Base-by-base conservation (phyloP, 169 alveolate genomes). In the Perkinsus marinus region DNA sequence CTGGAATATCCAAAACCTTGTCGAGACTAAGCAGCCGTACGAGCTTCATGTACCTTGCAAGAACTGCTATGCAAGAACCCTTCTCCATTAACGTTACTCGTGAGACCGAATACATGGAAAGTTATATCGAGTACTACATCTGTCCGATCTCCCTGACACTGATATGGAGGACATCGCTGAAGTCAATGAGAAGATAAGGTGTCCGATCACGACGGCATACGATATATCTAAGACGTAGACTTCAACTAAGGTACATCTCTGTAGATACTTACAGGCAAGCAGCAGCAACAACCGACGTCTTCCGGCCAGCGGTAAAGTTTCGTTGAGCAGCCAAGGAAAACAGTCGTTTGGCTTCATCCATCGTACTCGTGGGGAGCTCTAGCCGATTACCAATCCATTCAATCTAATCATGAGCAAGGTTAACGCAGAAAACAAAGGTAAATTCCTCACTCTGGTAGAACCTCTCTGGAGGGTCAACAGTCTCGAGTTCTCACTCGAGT, bases 261-360 rank as follows among this genome's bases (percentile, higher is more conserved):
- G 79, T 57, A 16, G 26, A 6, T 2, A 19, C 79, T 57, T 16
- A 57, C 26, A 98, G 95, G 92, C 99, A 97, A 34, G 99, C 98
- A 16, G 99, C 97, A 38, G 99, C 99, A 6, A 98, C 99, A 90
- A 96, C 97, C 91, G 94, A 94, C 57, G 97, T 97, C 89, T 97
- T 97, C 91, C 99, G 94, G 0, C 99, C 99, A 95, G 97, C 95
- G 16, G 99, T 97, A 90, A 98, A 98, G 92, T 97, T 97, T 57
- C 98, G 95, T 92, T 98, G 99, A 17, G 96, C 96, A 9, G 99
- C 99, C 96, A 98, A 95, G 39, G 96, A 93, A 93, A 96, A 98
- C 39, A 97, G 95, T 69, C 99, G 95, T 46, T 97, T 95, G 0
- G 99, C 99, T 38, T 98, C 93, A 46, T 97, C 99, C 26, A 97